Evolutionary conservation across 1,284 basidiomycete genomes (phyloP), one percentile per base, ranked within the genome.

Genomic region (Cyathus olla): DNA sequence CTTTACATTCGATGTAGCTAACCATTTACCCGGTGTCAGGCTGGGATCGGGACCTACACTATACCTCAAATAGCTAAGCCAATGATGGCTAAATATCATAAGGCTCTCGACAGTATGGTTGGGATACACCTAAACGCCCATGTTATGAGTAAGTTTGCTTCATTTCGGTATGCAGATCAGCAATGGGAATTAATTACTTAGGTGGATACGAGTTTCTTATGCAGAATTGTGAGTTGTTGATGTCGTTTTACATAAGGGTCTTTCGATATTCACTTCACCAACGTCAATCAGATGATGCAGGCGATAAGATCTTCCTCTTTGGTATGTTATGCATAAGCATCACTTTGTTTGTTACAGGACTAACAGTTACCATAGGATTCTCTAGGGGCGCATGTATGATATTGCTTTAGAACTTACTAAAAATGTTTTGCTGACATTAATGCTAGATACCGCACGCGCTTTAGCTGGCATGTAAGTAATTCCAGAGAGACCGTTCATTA

Each of bases 301-400:
- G 85, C 10, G 87, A 89, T 68, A 86, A 81, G 60, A 80, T 89
- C 15, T 87, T 83, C 63, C 67, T 89, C 15, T 89, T 75, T 53
- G 72, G 73, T 73, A 57, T 26, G 61, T 59, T 49, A 29, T 26
- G 53, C 44, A 37, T 39, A 31, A n/a, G n/a, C n/a, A n/a, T n/a
- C n/a, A n/a, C n/a, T n/a, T n/a, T n/a, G n/a, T n/a, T n/a, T n/a
- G n/a, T n/a, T n/a, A 48, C 29, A 50, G 2, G 31, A 21, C 35
- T 22, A 21, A 28, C 40, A 63, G n/a, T 44, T 9, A 21, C 57
- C 48, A 17, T 84, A 61, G 87, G 90, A 2, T 92, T 93, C 70
- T 90, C 89, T 44, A 83, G 90, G 22, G 90, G 90, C 21, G 90
- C 91, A 24, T 92, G 69, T 73, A 60, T 58, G 66, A n/a, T n/a